phyloP scores from a whole-genome alignment of 2,329 filamentous ascomycete species.

The Colletotrichum navitas region DNA sequence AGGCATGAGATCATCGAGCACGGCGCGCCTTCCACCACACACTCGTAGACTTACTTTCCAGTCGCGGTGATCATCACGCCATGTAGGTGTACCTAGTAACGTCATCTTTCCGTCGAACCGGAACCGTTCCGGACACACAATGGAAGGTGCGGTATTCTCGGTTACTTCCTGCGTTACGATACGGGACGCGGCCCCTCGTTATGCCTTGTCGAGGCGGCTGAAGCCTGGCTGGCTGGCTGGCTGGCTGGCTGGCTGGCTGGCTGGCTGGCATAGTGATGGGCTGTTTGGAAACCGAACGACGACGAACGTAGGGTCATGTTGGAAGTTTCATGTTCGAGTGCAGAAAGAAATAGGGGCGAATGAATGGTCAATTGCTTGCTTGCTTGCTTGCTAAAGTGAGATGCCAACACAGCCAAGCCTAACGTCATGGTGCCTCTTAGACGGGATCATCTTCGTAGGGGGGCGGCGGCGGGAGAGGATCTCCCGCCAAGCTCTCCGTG shows the following conservation, averaged over 20 bases:
- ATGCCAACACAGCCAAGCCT: neutral
- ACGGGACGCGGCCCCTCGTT: no score
- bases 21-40: neutral
- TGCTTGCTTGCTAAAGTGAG: neutral
- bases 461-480: constrained; percentile 51
- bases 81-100: neutral
- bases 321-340: neutral
- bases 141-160: neutral
- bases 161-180: neutral
- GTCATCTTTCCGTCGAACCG: neutral
- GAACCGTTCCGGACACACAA: neutral
- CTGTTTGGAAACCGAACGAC: neutral
- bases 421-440: constrained; percentile 23
- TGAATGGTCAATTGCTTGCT: neutral
- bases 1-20: neutral
- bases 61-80: neutral
- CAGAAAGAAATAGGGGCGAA: neutral
- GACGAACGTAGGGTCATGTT: no score
- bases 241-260: no score
- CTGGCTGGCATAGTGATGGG: no score
- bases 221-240: no score
- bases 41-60: neutral
- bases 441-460: constrained; percentile 56
- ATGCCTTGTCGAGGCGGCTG: neutral
- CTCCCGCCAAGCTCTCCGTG: constrained; percentile 43